Evolutionary conservation across 768 basidiomycete genomes (phyloP).

Genomic region (Trametes meyenii): DNA sequence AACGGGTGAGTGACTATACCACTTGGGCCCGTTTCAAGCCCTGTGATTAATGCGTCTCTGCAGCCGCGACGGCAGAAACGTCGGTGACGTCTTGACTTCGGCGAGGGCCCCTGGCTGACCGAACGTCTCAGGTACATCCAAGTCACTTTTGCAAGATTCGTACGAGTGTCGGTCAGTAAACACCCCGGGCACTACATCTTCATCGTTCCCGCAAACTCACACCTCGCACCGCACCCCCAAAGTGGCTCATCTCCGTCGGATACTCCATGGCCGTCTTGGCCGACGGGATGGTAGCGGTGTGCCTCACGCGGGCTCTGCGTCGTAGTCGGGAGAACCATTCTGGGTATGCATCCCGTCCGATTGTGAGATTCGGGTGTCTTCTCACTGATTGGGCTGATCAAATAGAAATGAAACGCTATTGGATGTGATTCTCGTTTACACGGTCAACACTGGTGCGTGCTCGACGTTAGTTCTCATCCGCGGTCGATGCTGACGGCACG

Average conservation of each 20-base stretch:
- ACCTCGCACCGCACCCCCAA: no score
- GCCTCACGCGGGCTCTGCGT: neutral
- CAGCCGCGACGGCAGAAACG: neutral
- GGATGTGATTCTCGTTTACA: neutral
- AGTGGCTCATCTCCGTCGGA: neutral
- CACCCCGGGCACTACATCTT: no score
- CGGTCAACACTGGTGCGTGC: slow-evolving; percentile 3
- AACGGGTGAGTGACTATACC: no score
- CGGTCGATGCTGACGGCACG: no score
- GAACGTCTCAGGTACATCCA: slow-evolving; percentile 1
- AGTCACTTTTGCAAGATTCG: neutral
- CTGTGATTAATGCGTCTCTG: no score
- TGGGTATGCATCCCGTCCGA: neutral
- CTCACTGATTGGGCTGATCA: no score
- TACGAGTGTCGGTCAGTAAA: neutral
- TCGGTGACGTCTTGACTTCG: neutral
- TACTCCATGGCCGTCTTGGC: neutral
- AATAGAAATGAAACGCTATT: neutral
- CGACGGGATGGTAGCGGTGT: neutral
- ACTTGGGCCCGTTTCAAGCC: no score
- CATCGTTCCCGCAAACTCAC: no score
- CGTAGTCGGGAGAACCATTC: neutral
- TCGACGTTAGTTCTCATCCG: no score
- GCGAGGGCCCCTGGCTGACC: no score
- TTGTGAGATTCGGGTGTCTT: no score